phyloP scores from a whole-genome alignment of 1,284 basidiomycete species.

The Puccinia novopanici region DNA sequence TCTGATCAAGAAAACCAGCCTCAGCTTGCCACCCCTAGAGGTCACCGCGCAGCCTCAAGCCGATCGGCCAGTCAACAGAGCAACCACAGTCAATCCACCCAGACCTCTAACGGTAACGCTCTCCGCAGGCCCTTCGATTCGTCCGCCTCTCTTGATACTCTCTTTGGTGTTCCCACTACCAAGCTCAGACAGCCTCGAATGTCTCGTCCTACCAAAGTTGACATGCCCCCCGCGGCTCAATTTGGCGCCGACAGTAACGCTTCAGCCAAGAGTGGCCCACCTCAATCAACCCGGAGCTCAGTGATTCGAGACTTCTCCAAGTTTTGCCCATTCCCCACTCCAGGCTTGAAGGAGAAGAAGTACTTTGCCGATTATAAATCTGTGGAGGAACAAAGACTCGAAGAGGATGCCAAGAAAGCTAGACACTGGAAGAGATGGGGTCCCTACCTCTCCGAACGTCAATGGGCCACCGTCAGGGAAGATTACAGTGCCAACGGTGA shows the following conservation, averaged over 20 bases:
- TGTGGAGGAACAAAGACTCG: constrained; percentile 63
- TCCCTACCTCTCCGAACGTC: constrained; percentile 91
- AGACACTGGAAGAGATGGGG: constrained; percentile 98
- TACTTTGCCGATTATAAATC: constrained; percentile 56
- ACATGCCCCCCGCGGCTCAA: constrained; percentile 22
- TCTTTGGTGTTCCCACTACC: constrained; percentile 42
- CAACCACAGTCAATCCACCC: constrained; percentile 11
- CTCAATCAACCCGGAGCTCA: constrained; percentile 26
- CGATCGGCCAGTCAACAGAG: constrained; percentile 36
- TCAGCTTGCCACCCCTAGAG: constrained; percentile 17
- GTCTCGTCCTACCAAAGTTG: constrained; percentile 43
- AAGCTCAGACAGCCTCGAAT: constrained; percentile 23
- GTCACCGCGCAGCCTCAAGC: not conserved
- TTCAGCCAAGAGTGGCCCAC: not conserved
- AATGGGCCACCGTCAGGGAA: constrained; percentile 98
- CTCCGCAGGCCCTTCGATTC: constrained; percentile 28
- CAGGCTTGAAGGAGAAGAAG: constrained; percentile 53
- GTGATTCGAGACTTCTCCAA: constrained; percentile 49
- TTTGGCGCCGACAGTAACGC: constrained; percentile 12
- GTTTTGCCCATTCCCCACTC: constrained; percentile 52
- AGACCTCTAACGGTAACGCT: not conserved
- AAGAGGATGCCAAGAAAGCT: constrained; percentile 69
- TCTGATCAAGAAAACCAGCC: constrained; percentile 12
- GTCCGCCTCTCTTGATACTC: constrained; percentile 39
- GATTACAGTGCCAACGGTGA: constrained; percentile 96